Base-by-base conservation (phyloP, 75 land plant species). In the Sequoia sempervirens region DNA sequence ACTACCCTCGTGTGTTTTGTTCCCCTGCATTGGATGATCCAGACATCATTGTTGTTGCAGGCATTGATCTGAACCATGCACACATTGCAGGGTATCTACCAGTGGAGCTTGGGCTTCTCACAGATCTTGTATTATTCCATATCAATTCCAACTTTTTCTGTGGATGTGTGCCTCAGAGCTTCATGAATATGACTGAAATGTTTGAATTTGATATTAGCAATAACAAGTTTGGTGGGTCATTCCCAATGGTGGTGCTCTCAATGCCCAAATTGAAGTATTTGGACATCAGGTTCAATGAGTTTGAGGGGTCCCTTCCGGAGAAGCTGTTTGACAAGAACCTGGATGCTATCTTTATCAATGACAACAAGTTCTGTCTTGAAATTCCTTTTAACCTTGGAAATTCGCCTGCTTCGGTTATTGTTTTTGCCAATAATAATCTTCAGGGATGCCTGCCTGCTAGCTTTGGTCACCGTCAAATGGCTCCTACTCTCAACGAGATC, bases 1-100 rank as follows among this genome's bases (percentile, higher is more conserved):
- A 84, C 75, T 96, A 96, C 89, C 89, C 86, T 41, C 93, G 98
- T 32, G 95, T 96, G 56, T 94, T 87, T 85, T 96, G 98, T 79
- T 88, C 96, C 9, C 83, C 93, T 18, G 90, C 94, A 0, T 92
- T 88, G n/a, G 87, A 92, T 61, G 84, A 90, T 50, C 83, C 91
- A 26, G 74, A 58, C 2, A 15, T 87, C 41, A 85, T 61, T n/a
- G 92, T 89, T 26, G 95, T 93, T 0, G 87, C 93, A 2, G 95
- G 95, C 18, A 83, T 93, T 20, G 95, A 93, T 53, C 75, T 93
- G 23, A 93, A 91, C 68, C 90, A 85, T 66, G 92, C 73, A 1
- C 86, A 89, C 32, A 85, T 93, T 50, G 89, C 92, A 17, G 95
- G 95, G 2, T 84, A 85, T 53, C 87, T 94, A 37, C 92, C 92